phyloP scores from a whole-genome alignment of 2,329 filamentous ascomycete species.

The Talaromyces atroroseus region DNA sequence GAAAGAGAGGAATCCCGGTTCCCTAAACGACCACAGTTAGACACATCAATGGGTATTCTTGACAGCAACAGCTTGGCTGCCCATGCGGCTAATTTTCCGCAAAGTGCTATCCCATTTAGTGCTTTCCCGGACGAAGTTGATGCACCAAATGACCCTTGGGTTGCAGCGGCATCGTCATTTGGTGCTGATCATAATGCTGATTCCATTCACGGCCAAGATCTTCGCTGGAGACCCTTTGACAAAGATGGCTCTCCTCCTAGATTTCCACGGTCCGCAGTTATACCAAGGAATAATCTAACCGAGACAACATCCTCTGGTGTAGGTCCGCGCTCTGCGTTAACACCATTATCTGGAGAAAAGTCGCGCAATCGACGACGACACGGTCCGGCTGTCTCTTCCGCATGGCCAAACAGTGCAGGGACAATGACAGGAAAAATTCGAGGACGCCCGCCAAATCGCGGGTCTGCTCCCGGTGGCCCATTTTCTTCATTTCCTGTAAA shows the following conservation, averaged over 20 bases:
- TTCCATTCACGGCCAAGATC: conserved; percentile 27
- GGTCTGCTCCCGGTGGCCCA: conserved; percentile 59
- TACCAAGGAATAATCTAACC: conserved; percentile 46
- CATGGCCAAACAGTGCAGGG: conserved; percentile 67
- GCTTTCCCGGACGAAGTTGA: conserved; percentile 54
- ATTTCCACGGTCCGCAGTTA: conserved; percentile 74
- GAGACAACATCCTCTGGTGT: conserved; percentile 35
- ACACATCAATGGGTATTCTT: conserved; percentile 46
- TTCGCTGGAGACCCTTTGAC: conserved; percentile 48
- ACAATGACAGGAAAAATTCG: conserved; percentile 64
- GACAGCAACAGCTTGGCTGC: conserved; percentile 38
- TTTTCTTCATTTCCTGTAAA: conserved; percentile 66
- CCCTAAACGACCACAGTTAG: conserved; percentile 58
- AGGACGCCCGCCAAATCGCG: conserved; percentile 72
- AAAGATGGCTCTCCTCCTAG: conserved; percentile 58
- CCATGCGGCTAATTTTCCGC: conserved; percentile 46
- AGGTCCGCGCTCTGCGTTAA: conserved; percentile 67
- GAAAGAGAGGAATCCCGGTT: conserved; percentile 50
- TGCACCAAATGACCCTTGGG: conserved; percentile 33
- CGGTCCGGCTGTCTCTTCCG: conserved; percentile 83
- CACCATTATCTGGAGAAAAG: conserved; percentile 51
- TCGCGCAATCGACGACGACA: conserved; percentile 53
- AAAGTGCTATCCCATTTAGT: conserved; percentile 47
- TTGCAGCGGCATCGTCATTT: conserved; percentile 39
- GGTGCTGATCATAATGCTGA: conserved; percentile 29